Conservation (phyloP, 306 rosid genomes). For the Quercus aquifolioides region DNA sequence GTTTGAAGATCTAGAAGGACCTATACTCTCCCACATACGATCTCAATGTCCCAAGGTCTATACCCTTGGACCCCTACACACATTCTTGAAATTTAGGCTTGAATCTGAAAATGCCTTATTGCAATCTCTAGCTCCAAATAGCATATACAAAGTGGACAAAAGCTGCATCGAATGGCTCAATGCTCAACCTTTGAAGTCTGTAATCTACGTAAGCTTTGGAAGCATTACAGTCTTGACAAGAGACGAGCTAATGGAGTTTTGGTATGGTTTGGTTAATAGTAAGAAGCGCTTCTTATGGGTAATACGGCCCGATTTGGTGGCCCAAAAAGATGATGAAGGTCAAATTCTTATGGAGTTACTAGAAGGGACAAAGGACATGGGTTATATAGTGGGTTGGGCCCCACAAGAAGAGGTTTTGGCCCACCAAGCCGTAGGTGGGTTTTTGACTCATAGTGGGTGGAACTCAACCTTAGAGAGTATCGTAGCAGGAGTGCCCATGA, state of each 20-base stretch:
- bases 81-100: constrained; percentile 14
- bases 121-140: background rate
- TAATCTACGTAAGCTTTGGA: constrained; percentile 49
- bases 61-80: constrained; percentile 36
- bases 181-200: constrained; percentile 33
- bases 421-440: constrained; percentile 32
- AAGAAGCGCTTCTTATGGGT: constrained; percentile 41
- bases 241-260: constrained; percentile 21
- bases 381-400: constrained; percentile 29
- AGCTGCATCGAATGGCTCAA: constrained; percentile 43
- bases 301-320: constrained; percentile 20
- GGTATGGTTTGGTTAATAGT: constrained; percentile 44
- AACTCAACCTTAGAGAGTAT: background rate
- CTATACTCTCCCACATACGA: constrained; percentile 26
- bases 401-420: constrained; percentile 39
- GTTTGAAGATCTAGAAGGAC: constrained; percentile 52
- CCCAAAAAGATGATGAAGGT: background rate
- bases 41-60: constrained; percentile 19
- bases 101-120: background rate
- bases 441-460: constrained; percentile 27
- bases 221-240: constrained; percentile 10
- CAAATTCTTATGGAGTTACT: constrained; percentile 10
- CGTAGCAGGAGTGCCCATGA: background rate
- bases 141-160: constrained; percentile 23
- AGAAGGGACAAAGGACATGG: constrained; percentile 17